phyloP scores from a whole-genome alignment of 768 basidiomycete species.

The Mycena floridula region DNA sequence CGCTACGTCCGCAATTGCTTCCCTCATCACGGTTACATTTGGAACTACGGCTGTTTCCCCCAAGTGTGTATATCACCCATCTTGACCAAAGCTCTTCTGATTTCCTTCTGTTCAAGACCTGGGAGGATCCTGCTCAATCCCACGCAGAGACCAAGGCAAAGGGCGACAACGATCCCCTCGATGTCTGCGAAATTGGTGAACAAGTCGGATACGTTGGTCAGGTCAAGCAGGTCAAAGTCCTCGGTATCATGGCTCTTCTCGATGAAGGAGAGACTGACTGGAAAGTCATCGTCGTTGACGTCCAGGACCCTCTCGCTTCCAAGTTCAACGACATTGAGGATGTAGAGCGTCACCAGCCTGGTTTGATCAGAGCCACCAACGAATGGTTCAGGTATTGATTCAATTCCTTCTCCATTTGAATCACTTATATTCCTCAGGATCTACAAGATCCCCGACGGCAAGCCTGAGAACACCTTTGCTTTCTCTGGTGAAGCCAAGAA shows the following conservation, averaged over 20 bases:
- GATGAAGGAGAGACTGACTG: constrained; percentile 99
- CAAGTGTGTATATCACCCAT: constrained; percentile 52
- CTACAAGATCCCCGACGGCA: constrained; percentile 95
- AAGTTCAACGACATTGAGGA: constrained; percentile 99
- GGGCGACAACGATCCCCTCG: constrained; percentile 98
- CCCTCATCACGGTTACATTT: constrained; percentile 99
- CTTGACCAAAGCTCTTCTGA: neutral
- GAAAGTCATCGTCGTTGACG: constrained; percentile 99
- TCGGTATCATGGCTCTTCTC: constrained; percentile 98
- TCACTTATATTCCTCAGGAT: constrained; percentile 43
- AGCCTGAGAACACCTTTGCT: constrained; percentile 96
- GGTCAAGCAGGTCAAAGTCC: constrained; percentile 99
- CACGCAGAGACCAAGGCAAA: constrained; percentile 98
- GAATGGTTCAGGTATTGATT: constrained; percentile 89
- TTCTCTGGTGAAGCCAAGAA: constrained; percentile 99
- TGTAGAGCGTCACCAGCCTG: constrained; percentile 96
- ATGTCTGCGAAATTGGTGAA: constrained; percentile 99
- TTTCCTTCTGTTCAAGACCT: constrained; percentile 55
- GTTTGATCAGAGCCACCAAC: constrained; percentile 93
- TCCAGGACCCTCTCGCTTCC: constrained; percentile 90
- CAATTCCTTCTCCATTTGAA: constrained; percentile 1
- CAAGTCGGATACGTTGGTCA: constrained; percentile 96
- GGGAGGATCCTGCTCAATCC: constrained; percentile 86
- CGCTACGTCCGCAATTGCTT: constrained; percentile 99
- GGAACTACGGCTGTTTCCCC: constrained; percentile 99